These are phyloP conservation scores for Barnettozyma wickerhamii DNA, from an alignment of 805 yeast species.

Conservation along the genomic window DNA sequence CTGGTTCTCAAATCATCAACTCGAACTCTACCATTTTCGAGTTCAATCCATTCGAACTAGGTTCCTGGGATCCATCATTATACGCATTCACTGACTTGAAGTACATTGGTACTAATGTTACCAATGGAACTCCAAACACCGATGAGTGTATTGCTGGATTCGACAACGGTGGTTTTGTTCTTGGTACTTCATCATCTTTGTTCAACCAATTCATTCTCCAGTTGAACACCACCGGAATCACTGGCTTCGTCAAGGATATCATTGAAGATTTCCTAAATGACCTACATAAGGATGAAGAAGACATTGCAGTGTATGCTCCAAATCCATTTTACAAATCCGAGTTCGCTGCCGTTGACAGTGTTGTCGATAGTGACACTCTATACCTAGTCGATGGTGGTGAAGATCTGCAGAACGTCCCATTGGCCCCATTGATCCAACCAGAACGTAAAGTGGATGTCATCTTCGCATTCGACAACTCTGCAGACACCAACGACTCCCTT, in stretches of 20 bases:
- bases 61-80: conserved; percentile 85
- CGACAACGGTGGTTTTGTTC: conserved; percentile 76
- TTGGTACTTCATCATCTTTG: conserved; percentile 80
- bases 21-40: conserved; percentile 66
- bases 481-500: conserved; percentile 56
- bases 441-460: conserved; percentile 55
- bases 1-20: conserved; percentile 50
- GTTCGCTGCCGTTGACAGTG: conserved; percentile 31
- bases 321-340: conserved; percentile 59
- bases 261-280: conserved; percentile 39
- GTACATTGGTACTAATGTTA: conserved; percentile 64
- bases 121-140: conserved; percentile 50
- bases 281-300: conserved; percentile 48
- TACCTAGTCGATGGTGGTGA: conserved; percentile 70
- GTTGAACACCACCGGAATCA: conserved; percentile 47
- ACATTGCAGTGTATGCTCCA: conserved; percentile 64
- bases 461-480: conserved; percentile 65
- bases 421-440: conserved; percentile 56
- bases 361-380: conserved; percentile 40
- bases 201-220: conserved; percentile 65
- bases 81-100: conserved; percentile 59
- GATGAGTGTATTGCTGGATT: conserved; percentile 59
- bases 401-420: conserved; percentile 58
- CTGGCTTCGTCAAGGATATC: conserved; percentile 42
- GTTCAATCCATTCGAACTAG: conserved; percentile 65